phyloP scores from a whole-genome alignment of 371 early-diverging fungal species.

The Caulochytrium protostelioides region DNA sequence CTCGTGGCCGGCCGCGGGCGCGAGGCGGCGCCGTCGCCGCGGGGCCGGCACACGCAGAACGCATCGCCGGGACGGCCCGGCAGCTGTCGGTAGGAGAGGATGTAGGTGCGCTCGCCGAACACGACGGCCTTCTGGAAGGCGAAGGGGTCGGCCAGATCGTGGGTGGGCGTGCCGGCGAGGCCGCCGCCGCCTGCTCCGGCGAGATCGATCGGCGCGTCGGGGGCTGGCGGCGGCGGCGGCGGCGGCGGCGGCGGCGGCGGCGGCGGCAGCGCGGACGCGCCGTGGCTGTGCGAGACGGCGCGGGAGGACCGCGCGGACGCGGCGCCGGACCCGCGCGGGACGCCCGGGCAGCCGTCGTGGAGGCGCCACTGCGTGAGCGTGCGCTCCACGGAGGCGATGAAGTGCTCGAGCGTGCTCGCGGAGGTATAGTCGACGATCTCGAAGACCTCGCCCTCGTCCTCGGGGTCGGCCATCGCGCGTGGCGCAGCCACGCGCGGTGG shows the following conservation, averaged over 20 bases:
- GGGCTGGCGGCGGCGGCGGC: not conserved
- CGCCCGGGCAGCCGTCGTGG: constrained; percentile 23
- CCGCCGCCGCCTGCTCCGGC: not conserved
- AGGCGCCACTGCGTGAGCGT: constrained; percentile 29
- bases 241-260: not conserved
- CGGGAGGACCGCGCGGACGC: not conserved
- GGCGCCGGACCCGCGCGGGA: constrained; percentile 10
- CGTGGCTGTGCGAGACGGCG: not conserved
- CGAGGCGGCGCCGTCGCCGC: too few relatives aligned
- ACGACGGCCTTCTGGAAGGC: too few relatives aligned
- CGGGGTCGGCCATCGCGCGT: too few relatives aligned
- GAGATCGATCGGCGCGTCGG: not conserved
- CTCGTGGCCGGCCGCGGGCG: too few relatives aligned
- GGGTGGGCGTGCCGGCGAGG: not conserved
- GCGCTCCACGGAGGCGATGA: constrained; percentile 32
- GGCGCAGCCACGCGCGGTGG: too few relatives aligned
- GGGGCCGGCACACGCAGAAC: too few relatives aligned
- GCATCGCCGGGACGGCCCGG: too few relatives aligned
- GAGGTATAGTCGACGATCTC: constrained; percentile 54
- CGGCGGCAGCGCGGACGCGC: not conserved
- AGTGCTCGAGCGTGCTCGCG: constrained; percentile 38
- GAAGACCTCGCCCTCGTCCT: constrained; percentile 38
- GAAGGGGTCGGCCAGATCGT: too few relatives aligned
- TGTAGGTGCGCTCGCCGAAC: too few relatives aligned
- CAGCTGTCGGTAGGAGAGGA: too few relatives aligned